Conservation (phyloP, 2,329 filamentous ascomycete genomes). For the Fusarium sp. region DNA sequence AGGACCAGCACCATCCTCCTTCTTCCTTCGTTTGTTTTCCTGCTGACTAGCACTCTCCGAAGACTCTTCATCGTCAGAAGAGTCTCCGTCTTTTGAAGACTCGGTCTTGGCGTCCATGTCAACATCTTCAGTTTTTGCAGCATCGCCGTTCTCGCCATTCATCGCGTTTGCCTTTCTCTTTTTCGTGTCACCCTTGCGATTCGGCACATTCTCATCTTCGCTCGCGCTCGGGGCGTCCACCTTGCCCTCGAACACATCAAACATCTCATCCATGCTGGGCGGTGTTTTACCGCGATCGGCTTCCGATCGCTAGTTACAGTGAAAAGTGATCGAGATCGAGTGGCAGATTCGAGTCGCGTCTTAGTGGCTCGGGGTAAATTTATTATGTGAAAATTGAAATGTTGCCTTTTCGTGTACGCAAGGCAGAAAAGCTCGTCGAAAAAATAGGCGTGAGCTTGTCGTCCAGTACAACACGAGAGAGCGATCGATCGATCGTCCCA, state of each 20-base stretch:
- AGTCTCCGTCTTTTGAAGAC: constrained; percentile 52
- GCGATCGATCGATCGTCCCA: constrained; percentile 39
- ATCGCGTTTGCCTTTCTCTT: constrained; percentile 86
- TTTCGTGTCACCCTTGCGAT: constrained; percentile 72
- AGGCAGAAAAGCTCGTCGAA: constrained; percentile 1
- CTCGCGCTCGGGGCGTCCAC: constrained; percentile 53
- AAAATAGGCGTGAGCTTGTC: constrained; percentile 12
- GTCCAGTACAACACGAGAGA: constrained; percentile 31
- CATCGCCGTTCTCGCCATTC: constrained; percentile 60
- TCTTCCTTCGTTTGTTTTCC: constrained; percentile 72
- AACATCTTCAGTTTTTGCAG: constrained; percentile 39
- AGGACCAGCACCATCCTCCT: constrained; percentile 71
- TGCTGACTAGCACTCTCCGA: constrained; percentile 62
- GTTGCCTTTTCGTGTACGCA: not conserved
- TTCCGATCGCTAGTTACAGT: constrained; percentile 18
- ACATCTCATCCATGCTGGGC: constrained; percentile 78
- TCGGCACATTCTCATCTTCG: constrained; percentile 58
- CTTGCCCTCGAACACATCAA: constrained; percentile 82
- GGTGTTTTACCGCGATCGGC: constrained; percentile 25
- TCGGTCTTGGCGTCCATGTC: constrained; percentile 57
- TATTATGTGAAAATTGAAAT: not conserved
- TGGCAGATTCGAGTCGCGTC: constrained; percentile 8
- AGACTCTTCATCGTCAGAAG: constrained; percentile 51
- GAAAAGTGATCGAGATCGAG: constrained; percentile 31
- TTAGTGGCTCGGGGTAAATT: not conserved